phyloP scores from a whole-genome alignment of 106 monocot genomes.

The Acorus gramineus region DNA sequence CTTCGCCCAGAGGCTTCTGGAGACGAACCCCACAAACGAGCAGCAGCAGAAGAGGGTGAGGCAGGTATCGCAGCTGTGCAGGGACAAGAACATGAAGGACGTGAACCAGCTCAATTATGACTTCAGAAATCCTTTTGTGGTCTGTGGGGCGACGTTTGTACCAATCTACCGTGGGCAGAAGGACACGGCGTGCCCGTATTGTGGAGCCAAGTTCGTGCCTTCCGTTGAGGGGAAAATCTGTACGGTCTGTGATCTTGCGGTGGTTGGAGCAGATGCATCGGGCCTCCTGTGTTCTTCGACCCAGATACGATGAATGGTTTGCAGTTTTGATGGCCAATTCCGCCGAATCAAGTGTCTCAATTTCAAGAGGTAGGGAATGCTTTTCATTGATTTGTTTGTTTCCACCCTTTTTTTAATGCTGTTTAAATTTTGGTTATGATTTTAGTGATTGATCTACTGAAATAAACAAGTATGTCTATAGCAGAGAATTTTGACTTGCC shows the following conservation, averaged over 20 bases:
- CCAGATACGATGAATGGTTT: slow-evolving; percentile 25
- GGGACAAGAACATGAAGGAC: slow-evolving; percentile 34
- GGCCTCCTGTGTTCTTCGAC: slow-evolving; percentile 68
- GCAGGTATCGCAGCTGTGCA: slow-evolving; percentile 47
- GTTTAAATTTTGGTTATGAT: no score
- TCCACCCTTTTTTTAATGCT: no score
- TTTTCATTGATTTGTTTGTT: no score
- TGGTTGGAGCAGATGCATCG: slow-evolving; percentile 70
- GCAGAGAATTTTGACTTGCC: no score
- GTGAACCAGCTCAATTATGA: slow-evolving; percentile 56
- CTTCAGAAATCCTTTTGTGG: slow-evolving; percentile 79
- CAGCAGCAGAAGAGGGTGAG: slow-evolving; percentile 42
- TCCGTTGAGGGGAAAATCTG: slow-evolving; percentile 55
- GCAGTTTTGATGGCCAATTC: no score
- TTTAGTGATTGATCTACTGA: no score
- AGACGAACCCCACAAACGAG: slow-evolving; percentile 48
- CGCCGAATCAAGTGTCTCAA: no score
- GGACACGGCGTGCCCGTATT: slow-evolving; percentile 69
- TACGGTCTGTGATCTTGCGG: slow-evolving; percentile 75
- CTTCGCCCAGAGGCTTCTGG: slow-evolving; percentile 77
- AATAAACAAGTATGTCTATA: no score
- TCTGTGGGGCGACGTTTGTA: slow-evolving; percentile 75
- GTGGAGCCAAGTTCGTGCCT: slow-evolving; percentile 59
- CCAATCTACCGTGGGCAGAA: slow-evolving; percentile 94
- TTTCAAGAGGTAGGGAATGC: no score